These are phyloP conservation scores for Diaporthe nobilis DNA, from an alignment of 2,329 filamentous ascomycete genomes.

Conservation along the genomic window DNA sequence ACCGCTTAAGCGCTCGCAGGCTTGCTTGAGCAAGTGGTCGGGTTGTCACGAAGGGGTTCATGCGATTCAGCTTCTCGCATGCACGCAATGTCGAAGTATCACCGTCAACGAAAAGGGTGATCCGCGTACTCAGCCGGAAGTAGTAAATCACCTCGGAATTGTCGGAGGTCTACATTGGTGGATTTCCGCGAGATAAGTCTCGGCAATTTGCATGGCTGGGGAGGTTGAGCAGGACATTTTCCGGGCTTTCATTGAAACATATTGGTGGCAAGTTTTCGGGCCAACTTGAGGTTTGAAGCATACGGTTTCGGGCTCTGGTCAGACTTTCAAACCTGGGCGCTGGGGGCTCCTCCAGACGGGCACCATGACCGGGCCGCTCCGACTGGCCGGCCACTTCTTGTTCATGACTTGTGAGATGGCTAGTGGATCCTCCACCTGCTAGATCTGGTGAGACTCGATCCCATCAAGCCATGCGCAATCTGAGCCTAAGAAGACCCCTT, in stretches of 20 bases:
- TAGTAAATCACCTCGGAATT: constrained; percentile 3
- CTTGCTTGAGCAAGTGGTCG: background rate
- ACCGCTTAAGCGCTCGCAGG: background rate
- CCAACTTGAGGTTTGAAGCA: constrained; percentile 15
- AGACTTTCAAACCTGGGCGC: constrained; percentile 5
- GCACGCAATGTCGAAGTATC: background rate
- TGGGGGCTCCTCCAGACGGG: background rate
- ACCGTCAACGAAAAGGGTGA: constrained; percentile 19
- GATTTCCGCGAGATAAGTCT: constrained; percentile 16
- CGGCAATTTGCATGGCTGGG: constrained; percentile 20
- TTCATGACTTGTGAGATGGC: background rate
- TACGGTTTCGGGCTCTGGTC: constrained; percentile 4
- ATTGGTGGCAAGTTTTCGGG: constrained; percentile 7
- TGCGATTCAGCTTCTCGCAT: background rate
- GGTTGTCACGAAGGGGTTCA: background rate
- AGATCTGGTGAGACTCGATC: constrained; percentile 42
- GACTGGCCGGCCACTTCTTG: constrained; percentile 32
- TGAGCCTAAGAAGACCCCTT: constrained; percentile 40
- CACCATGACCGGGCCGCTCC: constrained; percentile 33
- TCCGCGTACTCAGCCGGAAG: constrained; percentile 16
- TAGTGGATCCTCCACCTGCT: constrained; percentile 31
- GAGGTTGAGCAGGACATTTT: constrained; percentile 4
- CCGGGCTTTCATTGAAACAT: constrained; percentile 25
- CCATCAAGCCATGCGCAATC: constrained; percentile 40
- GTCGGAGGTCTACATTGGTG: background rate